Percentiles rank a stretch among this genome's conserved stretches.
phyloP scores from a whole-genome alignment of 129 eudicot genomes.

The Saposhnikovia divaricata region DNA sequence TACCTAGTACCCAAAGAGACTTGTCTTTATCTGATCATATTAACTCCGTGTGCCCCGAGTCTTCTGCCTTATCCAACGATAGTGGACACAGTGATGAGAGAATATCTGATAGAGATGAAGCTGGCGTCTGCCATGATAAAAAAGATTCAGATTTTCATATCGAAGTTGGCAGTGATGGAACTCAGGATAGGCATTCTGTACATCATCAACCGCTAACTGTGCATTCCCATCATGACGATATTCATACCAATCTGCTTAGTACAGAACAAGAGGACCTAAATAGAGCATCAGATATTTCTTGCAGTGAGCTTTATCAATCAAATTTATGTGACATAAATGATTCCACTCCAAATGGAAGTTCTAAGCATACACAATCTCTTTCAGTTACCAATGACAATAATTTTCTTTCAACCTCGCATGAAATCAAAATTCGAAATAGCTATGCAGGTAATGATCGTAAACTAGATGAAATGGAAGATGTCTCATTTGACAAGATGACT shows the following conservation, averaged over 20 bases:
- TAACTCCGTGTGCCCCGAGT: neutral
- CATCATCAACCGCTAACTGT: slow-evolving; percentile 9
- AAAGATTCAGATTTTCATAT: neutral
- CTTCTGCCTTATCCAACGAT: slow-evolving; percentile 12
- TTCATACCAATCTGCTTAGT: neutral
- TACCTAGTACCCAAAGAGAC: slow-evolving; percentile 5
- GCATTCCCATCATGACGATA: slow-evolving; percentile 8
- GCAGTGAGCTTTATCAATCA: slow-evolving; percentile 10
- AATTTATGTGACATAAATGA: slow-evolving; percentile 6
- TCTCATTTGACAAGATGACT: slow-evolving; percentile 17
- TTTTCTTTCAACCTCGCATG: slow-evolving; percentile 9
- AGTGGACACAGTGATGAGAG: neutral
- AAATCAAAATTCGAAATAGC: slow-evolving; percentile 5
- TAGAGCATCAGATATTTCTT: slow-evolving; percentile 2
- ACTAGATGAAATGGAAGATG: slow-evolving; percentile 21
- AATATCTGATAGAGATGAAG: slow-evolving; percentile 15
- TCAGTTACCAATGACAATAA: slow-evolving; percentile 14
- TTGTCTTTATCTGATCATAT: slow-evolving; percentile 9
- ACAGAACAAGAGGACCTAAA: neutral
- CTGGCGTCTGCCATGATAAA: slow-evolving; percentile 2
- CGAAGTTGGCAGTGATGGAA: slow-evolving; percentile 6
- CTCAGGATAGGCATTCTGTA: neutral
- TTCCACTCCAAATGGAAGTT: slow-evolving; percentile 9
- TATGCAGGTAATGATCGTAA: neutral
- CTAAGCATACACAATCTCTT: slow-evolving; percentile 11